Evolutionary conservation across 768 basidiomycete genomes (phyloP).

Genomic region (Leccinum incarnatum): DNA sequence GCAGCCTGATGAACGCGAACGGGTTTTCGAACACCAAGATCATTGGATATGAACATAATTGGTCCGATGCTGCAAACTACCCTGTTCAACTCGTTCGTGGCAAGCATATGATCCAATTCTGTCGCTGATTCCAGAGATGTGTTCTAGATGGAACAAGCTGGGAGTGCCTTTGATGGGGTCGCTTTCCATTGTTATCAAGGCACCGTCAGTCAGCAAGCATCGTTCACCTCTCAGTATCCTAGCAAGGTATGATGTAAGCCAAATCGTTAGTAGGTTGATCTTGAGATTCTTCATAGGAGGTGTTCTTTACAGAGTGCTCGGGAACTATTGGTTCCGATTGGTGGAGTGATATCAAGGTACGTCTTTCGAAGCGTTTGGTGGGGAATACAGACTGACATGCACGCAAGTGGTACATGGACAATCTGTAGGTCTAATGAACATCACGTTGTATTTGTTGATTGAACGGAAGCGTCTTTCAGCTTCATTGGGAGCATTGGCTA

Average conservation of each 20-base stretch:
- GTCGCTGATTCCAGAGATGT: not conserved
- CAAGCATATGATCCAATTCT: not conserved
- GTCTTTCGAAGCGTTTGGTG: not conserved
- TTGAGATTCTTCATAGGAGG: constrained; percentile 25
- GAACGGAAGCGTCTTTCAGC: constrained; percentile 12
- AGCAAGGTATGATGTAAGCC: constrained; percentile 37
- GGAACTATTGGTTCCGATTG: constrained; percentile 67
- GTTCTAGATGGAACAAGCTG: constrained; percentile 52
- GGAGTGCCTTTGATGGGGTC: constrained; percentile 57
- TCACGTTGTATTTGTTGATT: constrained; percentile 26
- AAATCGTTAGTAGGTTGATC: not conserved
- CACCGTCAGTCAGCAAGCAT: constrained; percentile 48
- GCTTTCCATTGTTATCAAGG: constrained; percentile 75
- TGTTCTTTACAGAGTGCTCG: constrained; percentile 60
- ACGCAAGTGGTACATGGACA: constrained; percentile 64
- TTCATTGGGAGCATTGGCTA: constrained; percentile 40
- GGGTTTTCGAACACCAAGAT: constrained; percentile 59
- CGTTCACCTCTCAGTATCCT: constrained; percentile 55
- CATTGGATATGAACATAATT: constrained; percentile 74
- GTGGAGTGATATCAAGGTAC: constrained; percentile 78
- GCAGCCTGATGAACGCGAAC: constrained; percentile 59
- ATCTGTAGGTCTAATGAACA: constrained; percentile 42
- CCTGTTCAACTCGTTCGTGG: constrained; percentile 51
- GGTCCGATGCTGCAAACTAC: constrained; percentile 63
- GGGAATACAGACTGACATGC: constrained; percentile 9